Base-by-base conservation (phyloP, 2,329 filamentous ascomycete species). In the Fusarium circinatum region DNA sequence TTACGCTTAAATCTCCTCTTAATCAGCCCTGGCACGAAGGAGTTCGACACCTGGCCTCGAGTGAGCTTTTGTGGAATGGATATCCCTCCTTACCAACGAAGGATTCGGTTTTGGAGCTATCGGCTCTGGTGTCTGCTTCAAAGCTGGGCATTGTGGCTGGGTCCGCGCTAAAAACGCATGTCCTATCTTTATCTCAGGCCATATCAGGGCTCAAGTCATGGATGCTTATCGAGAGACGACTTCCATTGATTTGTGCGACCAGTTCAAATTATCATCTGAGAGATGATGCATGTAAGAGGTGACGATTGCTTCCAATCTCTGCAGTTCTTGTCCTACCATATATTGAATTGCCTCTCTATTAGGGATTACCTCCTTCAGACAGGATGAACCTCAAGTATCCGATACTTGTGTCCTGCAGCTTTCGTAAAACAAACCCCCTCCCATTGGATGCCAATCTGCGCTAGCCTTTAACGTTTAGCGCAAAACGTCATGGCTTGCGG, bases 401-500 rank as follows among this genome's bases (percentile, higher is more conserved):
- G 32, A 61, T 75, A 75, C 71, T 61, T 69, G 18, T 64, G 39
- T 56, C 59, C 68, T 74, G 71, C 71, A 74, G 39, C 65, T 69
- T 62, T 74, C 71, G 71, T 74, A 74, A 74, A 75, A 72, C 71
- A 68, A 59, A 41, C n/a, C 45, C 47, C 59, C 24, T 45, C 41
- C 42, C 38, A 62, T 42, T 55, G 51, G 51, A 62, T 52, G 51
- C 44, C 32, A 69, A 39, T 69, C 7, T 44, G 60, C 63, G 28
- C 55, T 74, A 74, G 64, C 55, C 60, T 57, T 26, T 60, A 57
- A 51, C 39, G 65, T 68, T 60, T 70, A 48, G 66, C 49, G 42
- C 52, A 71, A 67, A 69, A 75, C 71, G 71, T 75, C 71, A 74
- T 74, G 68, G 71, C 48, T 69, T 74, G 71, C 71, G 71, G 71